Evolutionary conservation across 371 early-diverging fungal genomes (phyloP).

Genomic region (Dipsacomyces acuminosporus): DNA sequence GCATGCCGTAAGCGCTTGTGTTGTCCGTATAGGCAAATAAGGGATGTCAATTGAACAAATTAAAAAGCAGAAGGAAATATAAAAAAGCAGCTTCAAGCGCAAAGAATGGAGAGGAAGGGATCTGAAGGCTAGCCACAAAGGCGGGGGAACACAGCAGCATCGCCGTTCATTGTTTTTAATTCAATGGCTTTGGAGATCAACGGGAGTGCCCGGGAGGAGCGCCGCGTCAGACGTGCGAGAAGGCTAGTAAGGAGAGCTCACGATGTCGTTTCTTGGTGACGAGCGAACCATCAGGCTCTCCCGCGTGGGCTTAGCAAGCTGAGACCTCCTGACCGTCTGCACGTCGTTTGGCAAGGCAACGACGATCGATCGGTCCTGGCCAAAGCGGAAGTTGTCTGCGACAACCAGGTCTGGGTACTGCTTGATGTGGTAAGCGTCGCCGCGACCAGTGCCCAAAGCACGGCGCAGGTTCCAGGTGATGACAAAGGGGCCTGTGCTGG

Average conservation of each 20-base stretch:
- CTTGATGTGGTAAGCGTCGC: constrained; percentile 78
- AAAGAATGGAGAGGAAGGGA: too few relatives aligned
- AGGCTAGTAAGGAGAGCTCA: constrained; percentile 24
- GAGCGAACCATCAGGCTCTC: constrained; percentile 38
- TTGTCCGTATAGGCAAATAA: too few relatives aligned
- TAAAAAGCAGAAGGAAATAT: too few relatives aligned
- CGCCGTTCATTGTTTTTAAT: too few relatives aligned
- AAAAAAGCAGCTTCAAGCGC: too few relatives aligned
- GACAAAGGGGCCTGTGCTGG: constrained; percentile 86
- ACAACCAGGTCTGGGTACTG: constrained; percentile 75
- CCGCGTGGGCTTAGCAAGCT: constrained; percentile 47
- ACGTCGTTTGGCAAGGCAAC: constrained; percentile 69
- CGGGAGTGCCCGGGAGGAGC: too few relatives aligned
- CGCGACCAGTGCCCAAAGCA: constrained; percentile 65
- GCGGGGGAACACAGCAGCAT: too few relatives aligned
- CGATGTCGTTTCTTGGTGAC: constrained; percentile 13
- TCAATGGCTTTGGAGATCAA: too few relatives aligned
- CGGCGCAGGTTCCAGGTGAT: constrained; percentile 91
- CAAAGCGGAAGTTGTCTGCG: constrained; percentile 84
- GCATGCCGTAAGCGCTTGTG: too few relatives aligned
- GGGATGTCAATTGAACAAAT: too few relatives aligned
- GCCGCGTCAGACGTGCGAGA: too few relatives aligned
- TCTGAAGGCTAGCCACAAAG: too few relatives aligned
- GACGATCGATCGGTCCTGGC: constrained; percentile 65
- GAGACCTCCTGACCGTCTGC: constrained; percentile 41